Evolutionary conservation across 768 basidiomycete genomes (phyloP).

Genomic region (Candolleomyces eurysporus): DNA sequence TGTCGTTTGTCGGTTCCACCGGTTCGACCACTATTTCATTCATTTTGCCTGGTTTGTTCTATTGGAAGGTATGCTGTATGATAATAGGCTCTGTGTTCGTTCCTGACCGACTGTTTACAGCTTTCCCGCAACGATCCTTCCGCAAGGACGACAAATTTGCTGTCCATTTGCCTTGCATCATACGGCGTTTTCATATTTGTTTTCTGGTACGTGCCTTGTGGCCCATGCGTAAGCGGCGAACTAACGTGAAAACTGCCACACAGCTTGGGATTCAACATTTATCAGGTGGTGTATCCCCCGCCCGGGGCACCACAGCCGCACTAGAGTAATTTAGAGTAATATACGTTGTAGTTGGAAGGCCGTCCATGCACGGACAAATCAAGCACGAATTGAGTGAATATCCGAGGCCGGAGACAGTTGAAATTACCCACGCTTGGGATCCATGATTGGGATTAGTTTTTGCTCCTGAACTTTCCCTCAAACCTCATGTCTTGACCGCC

Average conservation of each 20-base stretch:
- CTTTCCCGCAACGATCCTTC: slow-evolving; percentile 67
- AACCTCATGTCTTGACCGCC: slow-evolving; percentile 26
- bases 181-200: slow-evolving; percentile 82
- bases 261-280: slow-evolving; percentile 81
- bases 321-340: slow-evolving; percentile 11
- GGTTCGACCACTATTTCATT: slow-evolving; percentile 97
- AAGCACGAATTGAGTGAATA: not conserved
- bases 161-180: slow-evolving; percentile 59
- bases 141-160: slow-evolving; percentile 51
- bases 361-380: not conserved
- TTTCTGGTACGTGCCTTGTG: slow-evolving; percentile 70
- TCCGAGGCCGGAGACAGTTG: slow-evolving; percentile 2
- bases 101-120: slow-evolving; percentile 30
- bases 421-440: slow-evolving; percentile 39
- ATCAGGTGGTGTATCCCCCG: slow-evolving; percentile 48
- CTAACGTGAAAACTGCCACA: not conserved
- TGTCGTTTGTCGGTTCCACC: slow-evolving; percentile 95
- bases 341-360: slow-evolving; percentile 5
- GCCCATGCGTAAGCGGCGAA: slow-evolving; percentile 9
- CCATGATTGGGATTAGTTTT: slow-evolving; percentile 14
- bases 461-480: slow-evolving; percentile 16
- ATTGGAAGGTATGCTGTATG: slow-evolving; percentile 71
- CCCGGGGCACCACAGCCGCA: slow-evolving; percentile 4
- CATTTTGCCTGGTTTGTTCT: slow-evolving; percentile 90
- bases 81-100: slow-evolving; percentile 4